Base-by-base conservation (phyloP, 129 eudicot genomes). In the Centaurea solstitialis region DNA sequence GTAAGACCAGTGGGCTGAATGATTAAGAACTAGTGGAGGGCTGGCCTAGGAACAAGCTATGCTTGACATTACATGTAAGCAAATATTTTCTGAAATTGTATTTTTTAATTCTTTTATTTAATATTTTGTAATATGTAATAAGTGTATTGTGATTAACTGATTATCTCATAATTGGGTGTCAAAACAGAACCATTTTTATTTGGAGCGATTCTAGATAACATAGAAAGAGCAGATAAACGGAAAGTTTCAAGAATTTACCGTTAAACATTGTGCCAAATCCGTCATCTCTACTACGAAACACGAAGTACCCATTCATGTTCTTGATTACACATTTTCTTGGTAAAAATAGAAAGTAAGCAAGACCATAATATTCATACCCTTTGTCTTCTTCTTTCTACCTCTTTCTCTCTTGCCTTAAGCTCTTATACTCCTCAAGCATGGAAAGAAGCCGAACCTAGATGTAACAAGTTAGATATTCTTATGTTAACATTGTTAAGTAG, bases 401-500 rank as follows among this genome's bases (percentile, higher is more conserved):
- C 98, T 85, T 94, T 94, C 75, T 94, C 96, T 73, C n/a, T n/a
- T 92, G 91, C 45, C 96, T 82, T 70, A 86, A 76, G 45, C 78
- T 82, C 30, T n/a, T n/a, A n/a, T n/a, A n/a, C n/a, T n/a, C n/a
- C n/a, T n/a, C n/a, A n/a, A n/a, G n/a, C n/a, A n/a, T n/a, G n/a
- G n/a, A n/a, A n/a, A n/a, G n/a, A n/a, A n/a, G n/a, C n/a, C n/a
- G n/a, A n/a, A n/a, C n/a, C n/a, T n/a, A n/a, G n/a, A n/a, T n/a
- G n/a, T n/a, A n/a, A n/a, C n/a, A n/a, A n/a, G n/a, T n/a, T n/a
- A n/a, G n/a, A n/a, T n/a, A n/a, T n/a, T n/a, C n/a, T n/a, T n/a
- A n/a, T n/a, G n/a, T n/a, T n/a, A n/a, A n/a, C n/a, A n/a, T 1
- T 3, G 61, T 50, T 50, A 50, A 15, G 57, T 15, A 45, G 5